Evolutionary conservation across 371 early-diverging fungal species (phyloP), one percentile per base, ranked within the genome.

Genomic region (Rhizomucor pusillus): DNA sequence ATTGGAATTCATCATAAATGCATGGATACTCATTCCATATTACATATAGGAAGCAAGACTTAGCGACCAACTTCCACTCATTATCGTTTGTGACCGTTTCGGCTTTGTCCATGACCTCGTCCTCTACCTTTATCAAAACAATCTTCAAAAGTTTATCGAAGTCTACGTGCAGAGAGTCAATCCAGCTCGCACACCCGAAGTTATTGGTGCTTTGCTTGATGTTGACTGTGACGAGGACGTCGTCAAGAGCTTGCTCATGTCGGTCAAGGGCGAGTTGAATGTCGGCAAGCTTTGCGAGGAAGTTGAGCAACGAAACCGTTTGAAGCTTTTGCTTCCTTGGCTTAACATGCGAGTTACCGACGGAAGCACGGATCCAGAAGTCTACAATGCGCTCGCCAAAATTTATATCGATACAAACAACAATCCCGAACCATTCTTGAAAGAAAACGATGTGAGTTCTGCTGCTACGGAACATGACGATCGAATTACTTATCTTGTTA

Each of bases 401-500:
- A 95, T 98, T 52, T 97, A 95, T 70, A 97, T 98, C 62, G 99
- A 97, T 72, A 95, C 92, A 70, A 98, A 98, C 86, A 93, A 93
- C 73, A 94, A 98, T 59, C 92, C 99, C 16, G 98, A 97, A 66
- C 83, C 85, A 47, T 98, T 98, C 86, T 78, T 98, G 59, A 90
- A 87, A 58, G 90, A 90, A 54, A 98, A 98, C 71, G 86, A 87
- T 57, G 78, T 81, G 50, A 40, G 56, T 43, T 7, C 9, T 19
- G 3, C 23, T 37, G 2, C 9, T 25, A 20, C 25, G 40, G 19
- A 43, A 25, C 10, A 22, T 37, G 2, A 19, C 11, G 33, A 48
- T 50, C 5, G 22, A 2, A 25, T 43, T 57, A 43, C 10, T 25
- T n/a, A 23, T 41, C 39, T 36, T n/a, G n/a, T 7, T 7, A 29